phyloP scores from a whole-genome alignment of 805 yeast genomes.

The Monosporozyma unispora region DNA sequence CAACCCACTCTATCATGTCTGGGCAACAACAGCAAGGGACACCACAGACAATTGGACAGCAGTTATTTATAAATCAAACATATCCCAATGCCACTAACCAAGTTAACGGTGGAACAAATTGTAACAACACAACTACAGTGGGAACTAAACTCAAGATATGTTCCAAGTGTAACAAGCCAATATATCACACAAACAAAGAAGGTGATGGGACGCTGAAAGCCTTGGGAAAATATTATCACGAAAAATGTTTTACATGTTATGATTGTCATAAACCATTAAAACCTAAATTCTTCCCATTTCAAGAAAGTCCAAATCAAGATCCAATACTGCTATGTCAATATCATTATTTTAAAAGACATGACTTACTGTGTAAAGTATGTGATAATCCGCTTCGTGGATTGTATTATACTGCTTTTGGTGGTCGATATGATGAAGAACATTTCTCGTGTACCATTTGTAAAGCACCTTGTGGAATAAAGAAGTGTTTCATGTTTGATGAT shows the following conservation, averaged over 20 bases:
- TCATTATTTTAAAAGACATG: slow-evolving; percentile 80
- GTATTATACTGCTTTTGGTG: slow-evolving; percentile 86
- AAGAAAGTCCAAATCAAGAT: slow-evolving; percentile 31
- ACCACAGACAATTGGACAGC: not conserved
- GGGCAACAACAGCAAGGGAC: not conserved
- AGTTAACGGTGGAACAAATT: not conserved
- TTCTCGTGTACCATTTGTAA: slow-evolving; percentile 85
- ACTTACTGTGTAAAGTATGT: slow-evolving; percentile 80
- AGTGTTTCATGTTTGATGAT: slow-evolving; percentile 81
- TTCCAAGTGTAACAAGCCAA: slow-evolving; percentile 1
- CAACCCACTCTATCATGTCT: not conserved
- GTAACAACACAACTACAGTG: not conserved
- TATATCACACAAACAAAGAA: not conserved
- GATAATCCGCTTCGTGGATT: slow-evolving; percentile 82
- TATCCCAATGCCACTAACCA: not conserved
- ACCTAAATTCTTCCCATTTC: slow-evolving; percentile 81
- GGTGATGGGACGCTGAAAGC: slow-evolving; percentile 61
- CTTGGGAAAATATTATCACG: slow-evolving; percentile 67
- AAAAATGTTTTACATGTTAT: slow-evolving; percentile 77
- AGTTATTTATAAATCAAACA: not conserved
- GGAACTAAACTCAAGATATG: slow-evolving; percentile 2
- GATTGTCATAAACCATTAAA: slow-evolving; percentile 80
- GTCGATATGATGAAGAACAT: slow-evolving; percentile 89
- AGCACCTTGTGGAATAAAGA: slow-evolving; percentile 80
- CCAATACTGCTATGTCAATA: slow-evolving; percentile 75